Evolutionary conservation across 2,329 filamentous ascomycete species (phyloP), one percentile per base, ranked within the genome.

Genomic region (Pseudogymnoascus sp.): DNA sequence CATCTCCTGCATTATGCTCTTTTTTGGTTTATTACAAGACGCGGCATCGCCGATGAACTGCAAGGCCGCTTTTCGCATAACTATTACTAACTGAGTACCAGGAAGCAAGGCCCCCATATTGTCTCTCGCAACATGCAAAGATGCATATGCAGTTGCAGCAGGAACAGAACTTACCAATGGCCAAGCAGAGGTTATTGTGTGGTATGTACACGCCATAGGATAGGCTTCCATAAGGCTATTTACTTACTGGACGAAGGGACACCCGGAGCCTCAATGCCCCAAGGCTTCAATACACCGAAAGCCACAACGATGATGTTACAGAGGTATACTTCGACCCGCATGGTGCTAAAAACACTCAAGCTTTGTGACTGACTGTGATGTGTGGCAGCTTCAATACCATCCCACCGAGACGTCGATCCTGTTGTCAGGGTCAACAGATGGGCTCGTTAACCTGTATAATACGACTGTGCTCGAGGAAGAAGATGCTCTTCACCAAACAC

Each of bases 341-440:
- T n/a, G 6, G n/a, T 25, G 6, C 36, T 8, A 22, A 7, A 7
- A 60, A 22, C 4, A 38, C 8, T 7, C 72, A 69, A 74, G 66
- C 64, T 75, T 35, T 69, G 2, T 41, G 58, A 23, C 38, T 41
- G 19, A 60, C 38, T 28, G 23, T 2, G 22, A 39, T 16, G 8
- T 11, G 16, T 28, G 38, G 12, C 71, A 85, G 78, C 74, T 87
- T 1, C 78, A 80, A 70, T 85, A 86, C 69, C 86, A 90, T 72
- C 85, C 86, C 0, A 76, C 74, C 2, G 77, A 82, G 58, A 79
- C 83, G 0, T 79, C 82, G 49, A 77, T 89, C 14, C 81, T 93
- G 5, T 79, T 93, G 9, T 91, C 89, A 1, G 89, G 88, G 45
- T 91, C 88, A 38, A 93, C 89, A 12, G 90, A 94, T 74, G 89